Conservation (phyloP, 2,329 filamentous ascomycete genomes). For the Penicillium sp. region DNA sequence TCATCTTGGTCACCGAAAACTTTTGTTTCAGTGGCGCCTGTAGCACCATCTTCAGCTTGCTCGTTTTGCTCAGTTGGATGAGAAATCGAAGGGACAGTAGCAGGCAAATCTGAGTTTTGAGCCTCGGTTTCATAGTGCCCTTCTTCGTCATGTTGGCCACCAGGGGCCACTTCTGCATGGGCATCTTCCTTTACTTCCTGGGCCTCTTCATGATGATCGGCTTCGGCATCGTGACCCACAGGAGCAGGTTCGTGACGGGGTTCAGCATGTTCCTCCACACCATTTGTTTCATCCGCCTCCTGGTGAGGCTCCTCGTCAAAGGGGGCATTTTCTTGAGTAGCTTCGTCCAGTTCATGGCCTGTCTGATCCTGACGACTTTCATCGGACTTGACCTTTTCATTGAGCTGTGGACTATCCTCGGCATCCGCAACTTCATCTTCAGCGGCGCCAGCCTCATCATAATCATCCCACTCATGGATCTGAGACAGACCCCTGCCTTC, state of each 20-base stretch:
- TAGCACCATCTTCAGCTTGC: slow-evolving; percentile 12
- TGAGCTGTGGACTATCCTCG: slow-evolving; percentile 7
- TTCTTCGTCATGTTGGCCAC: slow-evolving; percentile 13
- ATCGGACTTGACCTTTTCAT: slow-evolving; percentile 18
- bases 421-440: slow-evolving; percentile 17
- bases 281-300: neutral
- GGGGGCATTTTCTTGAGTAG: neutral
- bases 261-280: neutral
- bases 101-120: slow-evolving; percentile 28
- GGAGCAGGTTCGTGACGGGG: neutral
- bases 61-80: slow-evolving; percentile 13
- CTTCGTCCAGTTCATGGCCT: neutral
- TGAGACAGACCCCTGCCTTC: slow-evolving; percentile 56
- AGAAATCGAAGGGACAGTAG: slow-evolving; percentile 24
- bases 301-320: neutral
- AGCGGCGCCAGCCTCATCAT: slow-evolving; percentile 44
- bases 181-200: slow-evolving; percentile 16
- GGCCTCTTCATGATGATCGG: neutral
- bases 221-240: neutral
- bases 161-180: slow-evolving; percentile 9
- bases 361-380: slow-evolving; percentile 10
- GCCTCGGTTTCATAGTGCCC: slow-evolving; percentile 28
- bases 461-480: slow-evolving; percentile 44
- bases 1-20: slow-evolving; percentile 8
- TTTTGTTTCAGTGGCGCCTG: slow-evolving; percentile 5